Conservation (phyloP, 495 filamentous ascomycete genomes). For the Staphylotrichum longicolle region DNA sequence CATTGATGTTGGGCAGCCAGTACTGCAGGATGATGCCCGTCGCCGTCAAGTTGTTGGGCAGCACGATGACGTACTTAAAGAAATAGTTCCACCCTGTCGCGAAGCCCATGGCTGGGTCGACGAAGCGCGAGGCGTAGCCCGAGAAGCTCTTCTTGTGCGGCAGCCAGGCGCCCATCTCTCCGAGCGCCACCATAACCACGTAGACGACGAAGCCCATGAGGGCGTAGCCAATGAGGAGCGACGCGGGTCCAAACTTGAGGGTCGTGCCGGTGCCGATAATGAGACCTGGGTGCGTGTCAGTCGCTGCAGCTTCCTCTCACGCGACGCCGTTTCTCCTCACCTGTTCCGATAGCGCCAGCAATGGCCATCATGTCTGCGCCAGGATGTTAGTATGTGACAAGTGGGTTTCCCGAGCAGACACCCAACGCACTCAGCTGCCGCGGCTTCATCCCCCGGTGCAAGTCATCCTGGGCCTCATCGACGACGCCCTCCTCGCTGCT, state of each 20-base stretch:
- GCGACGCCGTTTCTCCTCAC: conserved; percentile 10
- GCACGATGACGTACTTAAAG: conserved; percentile 68
- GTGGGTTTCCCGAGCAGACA: background rate
- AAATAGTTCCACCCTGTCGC: conserved; percentile 47
- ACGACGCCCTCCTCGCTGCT: conserved; percentile 26
- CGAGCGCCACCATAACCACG: conserved; percentile 49
- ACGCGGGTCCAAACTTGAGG: conserved; percentile 52
- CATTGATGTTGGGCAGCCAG: conserved; percentile 67
- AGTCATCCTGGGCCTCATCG: conserved; percentile 32
- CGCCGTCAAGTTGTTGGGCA: conserved; percentile 76
- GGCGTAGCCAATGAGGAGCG: conserved; percentile 64
- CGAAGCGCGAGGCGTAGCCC: conserved; percentile 71
- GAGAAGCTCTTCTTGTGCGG: conserved; percentile 58
- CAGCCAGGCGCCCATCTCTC: conserved; percentile 67
- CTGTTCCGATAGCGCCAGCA: conserved; percentile 79
- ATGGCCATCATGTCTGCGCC: conserved; percentile 67
- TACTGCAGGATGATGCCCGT: conserved; percentile 67
- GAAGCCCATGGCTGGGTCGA: conserved; percentile 71
- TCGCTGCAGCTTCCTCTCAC: background rate
- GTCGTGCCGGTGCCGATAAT: conserved; percentile 32
- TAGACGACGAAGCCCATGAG: conserved; percentile 51
- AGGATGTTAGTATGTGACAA: background rate
- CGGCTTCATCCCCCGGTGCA: conserved; percentile 40
- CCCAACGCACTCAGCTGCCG: conserved; percentile 34
- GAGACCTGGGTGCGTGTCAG: conserved; percentile 18